Conservation (phyloP, 2,329 filamentous ascomycete species). For the Talaromyces sp. region DNA sequence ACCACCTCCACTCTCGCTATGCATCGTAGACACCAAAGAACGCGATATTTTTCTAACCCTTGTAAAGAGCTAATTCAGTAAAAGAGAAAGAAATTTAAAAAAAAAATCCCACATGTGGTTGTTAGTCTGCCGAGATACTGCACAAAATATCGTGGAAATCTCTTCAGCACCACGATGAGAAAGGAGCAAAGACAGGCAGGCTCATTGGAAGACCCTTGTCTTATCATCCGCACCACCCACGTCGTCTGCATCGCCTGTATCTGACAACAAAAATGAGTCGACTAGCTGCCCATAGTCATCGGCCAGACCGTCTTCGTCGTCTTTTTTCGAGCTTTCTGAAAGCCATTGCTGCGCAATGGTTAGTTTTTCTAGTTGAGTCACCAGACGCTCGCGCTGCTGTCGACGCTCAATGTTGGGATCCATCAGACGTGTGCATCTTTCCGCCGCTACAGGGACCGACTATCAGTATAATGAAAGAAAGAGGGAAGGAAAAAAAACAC, state of each 20-base stretch:
- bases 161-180: not conserved
- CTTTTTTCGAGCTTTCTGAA: not conserved
- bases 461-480: not conserved
- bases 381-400: slow-evolving; percentile 23
- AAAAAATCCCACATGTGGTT: not conserved
- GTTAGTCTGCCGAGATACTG: not conserved
- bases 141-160: not conserved
- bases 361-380: slow-evolving; percentile 30
- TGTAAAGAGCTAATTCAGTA: too few relatives aligned
- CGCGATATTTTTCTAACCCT: too few relatives aligned
- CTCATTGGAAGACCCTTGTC: not conserved
- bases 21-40: not conserved
- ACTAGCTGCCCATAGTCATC: not conserved
- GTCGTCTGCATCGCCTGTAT: not conserved
- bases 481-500: not conserved
- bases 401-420: slow-evolving; percentile 33
- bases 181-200: not conserved
- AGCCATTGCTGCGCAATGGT: slow-evolving; percentile 31
- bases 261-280: not conserved
- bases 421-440: slow-evolving; percentile 33
- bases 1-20: not conserved
- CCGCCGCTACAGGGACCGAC: slow-evolving; percentile 21
- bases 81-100: not conserved
- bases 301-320: not conserved
- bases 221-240: not conserved